Conservation (phyloP, 805 yeast genomes). For the Wickerhamomyces silvicola region DNA sequence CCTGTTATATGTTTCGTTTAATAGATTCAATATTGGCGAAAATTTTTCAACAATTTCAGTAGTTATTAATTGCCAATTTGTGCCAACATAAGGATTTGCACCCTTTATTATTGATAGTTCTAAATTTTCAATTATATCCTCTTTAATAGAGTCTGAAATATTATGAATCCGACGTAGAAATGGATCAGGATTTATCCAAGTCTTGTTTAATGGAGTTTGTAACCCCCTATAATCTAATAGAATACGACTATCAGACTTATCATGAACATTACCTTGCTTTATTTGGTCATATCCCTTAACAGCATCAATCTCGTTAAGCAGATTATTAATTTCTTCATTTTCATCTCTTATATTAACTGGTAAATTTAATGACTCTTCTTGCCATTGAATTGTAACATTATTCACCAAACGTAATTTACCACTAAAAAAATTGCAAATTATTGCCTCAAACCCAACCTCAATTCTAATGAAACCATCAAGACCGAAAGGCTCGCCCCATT, state of each 20-base stretch:
- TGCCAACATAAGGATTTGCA: conserved; percentile 35
- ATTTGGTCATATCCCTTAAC: conserved; percentile 39
- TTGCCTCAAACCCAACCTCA: conserved; percentile 57
- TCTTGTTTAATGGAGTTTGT: conserved; percentile 47
- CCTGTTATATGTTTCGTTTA: conserved; percentile 32
- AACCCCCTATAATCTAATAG: conserved; percentile 45
- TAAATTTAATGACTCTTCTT: conserved; percentile 26
- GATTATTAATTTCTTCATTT: conserved; percentile 8
- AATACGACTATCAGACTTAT: conserved; percentile 44
- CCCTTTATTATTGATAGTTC: conserved; percentile 23
- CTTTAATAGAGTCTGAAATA: conserved; percentile 28
- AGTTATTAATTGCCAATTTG: conserved; percentile 51
- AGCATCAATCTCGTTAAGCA: conserved; percentile 17
- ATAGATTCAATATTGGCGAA: conserved; percentile 37
- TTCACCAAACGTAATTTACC: conserved; percentile 41
- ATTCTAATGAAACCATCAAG: conserved; percentile 53
- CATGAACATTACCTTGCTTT: conserved; percentile 38
- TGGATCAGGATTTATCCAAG: conserved; percentile 43
- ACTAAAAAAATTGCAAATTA: conserved; percentile 48
- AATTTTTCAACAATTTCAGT: conserved; percentile 45
- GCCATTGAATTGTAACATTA: conserved; percentile 33
- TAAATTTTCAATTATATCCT: conserved; percentile 30
- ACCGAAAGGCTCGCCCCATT: conserved; percentile 44
- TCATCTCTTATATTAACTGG: conserved; percentile 5
- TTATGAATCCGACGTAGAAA: conserved; percentile 34